These are phyloP conservation scores for Talaromyces sp. DNA, from an alignment of 2,329 filamentous ascomycete species.

Conservation along the genomic window DNA sequence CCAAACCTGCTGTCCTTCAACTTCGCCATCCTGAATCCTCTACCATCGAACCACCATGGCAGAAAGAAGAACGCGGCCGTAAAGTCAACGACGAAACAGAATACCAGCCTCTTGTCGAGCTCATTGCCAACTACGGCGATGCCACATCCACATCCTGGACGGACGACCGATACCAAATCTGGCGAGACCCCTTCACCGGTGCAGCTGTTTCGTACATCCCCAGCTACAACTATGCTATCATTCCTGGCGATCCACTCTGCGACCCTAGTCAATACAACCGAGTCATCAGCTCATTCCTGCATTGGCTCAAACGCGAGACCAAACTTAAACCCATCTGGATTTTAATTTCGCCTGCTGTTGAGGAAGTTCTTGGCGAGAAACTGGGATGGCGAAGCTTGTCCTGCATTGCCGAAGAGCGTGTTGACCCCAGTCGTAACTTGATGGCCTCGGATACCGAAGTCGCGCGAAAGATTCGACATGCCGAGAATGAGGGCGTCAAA, in stretches of 20 bases:
- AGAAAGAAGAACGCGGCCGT: constrained; percentile 33
- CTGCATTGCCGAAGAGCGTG: constrained; percentile 82
- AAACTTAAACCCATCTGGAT: constrained; percentile 82
- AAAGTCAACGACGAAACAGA: constrained; percentile 48
- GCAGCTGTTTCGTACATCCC: constrained; percentile 82
- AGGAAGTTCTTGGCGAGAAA: constrained; percentile 74
- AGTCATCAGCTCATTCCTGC: constrained; percentile 70
- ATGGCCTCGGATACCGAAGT: constrained; percentile 64
- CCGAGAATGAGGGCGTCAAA: constrained; percentile 79
- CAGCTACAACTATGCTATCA: constrained; percentile 73
- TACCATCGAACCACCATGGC: constrained; percentile 69
- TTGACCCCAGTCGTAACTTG: constrained; percentile 68
- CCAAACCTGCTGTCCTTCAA: constrained; percentile 57
- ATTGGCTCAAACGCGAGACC: constrained; percentile 68
- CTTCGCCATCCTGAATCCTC: constrained; percentile 86
- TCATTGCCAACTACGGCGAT: constrained; percentile 94
- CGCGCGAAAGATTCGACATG: constrained; percentile 72
- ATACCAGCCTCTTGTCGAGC: constrained; percentile 73
- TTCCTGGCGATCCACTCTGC: constrained; percentile 83
- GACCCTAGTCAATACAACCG: constrained; percentile 71
- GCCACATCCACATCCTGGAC: constrained; percentile 92
- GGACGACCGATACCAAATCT: constrained; percentile 82
- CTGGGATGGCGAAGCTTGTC: constrained; percentile 86
- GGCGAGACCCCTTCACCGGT: constrained; percentile 74
- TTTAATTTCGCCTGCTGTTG: constrained; percentile 72